These are phyloP conservation scores for Ophiosphaerella herpotricha DNA, from an alignment of 2,329 filamentous ascomycete species.

Conservation along the genomic window DNA sequence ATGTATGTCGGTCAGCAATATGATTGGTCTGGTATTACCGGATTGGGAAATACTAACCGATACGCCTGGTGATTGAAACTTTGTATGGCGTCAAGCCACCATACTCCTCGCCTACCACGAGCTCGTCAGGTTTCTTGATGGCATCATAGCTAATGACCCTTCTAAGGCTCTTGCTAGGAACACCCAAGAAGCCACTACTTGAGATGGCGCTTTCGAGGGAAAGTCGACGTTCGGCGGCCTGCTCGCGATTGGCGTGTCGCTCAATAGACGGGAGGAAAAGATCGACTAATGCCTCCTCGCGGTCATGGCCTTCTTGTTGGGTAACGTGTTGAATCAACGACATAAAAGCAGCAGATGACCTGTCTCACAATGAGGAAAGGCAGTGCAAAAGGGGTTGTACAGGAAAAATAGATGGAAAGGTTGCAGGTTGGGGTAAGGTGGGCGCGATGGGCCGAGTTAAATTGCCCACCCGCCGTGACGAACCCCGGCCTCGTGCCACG, in stretches of 20 bases:
- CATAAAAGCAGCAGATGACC: slow-evolving; percentile 43
- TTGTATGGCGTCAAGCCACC: slow-evolving; percentile 56
- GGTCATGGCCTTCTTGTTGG: slow-evolving; percentile 55
- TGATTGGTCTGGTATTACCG: slow-evolving; percentile 6
- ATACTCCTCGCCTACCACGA: slow-evolving; percentile 44
- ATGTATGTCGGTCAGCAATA: slow-evolving; percentile 15
- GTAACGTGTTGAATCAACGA: slow-evolving; percentile 59
- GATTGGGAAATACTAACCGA: slow-evolving; percentile 32
- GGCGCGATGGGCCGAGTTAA: slow-evolving; percentile 15
- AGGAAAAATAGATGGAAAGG: neutral
- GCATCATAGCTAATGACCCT: slow-evolving; percentile 56
- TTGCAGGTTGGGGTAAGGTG: slow-evolving; percentile 1
- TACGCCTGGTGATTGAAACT: slow-evolving; percentile 46
- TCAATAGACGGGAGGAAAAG: slow-evolving; percentile 43
- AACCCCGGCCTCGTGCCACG: slow-evolving; percentile 18
- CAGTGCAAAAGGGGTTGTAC: slow-evolving; percentile 10
- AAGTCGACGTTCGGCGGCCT: slow-evolving; percentile 34
- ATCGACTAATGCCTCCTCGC: slow-evolving; percentile 47
- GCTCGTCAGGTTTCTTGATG: slow-evolving; percentile 47
- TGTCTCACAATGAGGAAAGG: slow-evolving; percentile 9
- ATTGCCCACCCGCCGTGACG: slow-evolving; percentile 6
- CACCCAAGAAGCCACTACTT: slow-evolving; percentile 20
- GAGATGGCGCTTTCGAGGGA: slow-evolving; percentile 37
- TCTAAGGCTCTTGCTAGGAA: slow-evolving; percentile 40
- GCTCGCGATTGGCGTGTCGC: slow-evolving; percentile 34